Base-by-base conservation (phyloP, 345 rosid genomes). In the Eucalyptus viminalis region DNA sequence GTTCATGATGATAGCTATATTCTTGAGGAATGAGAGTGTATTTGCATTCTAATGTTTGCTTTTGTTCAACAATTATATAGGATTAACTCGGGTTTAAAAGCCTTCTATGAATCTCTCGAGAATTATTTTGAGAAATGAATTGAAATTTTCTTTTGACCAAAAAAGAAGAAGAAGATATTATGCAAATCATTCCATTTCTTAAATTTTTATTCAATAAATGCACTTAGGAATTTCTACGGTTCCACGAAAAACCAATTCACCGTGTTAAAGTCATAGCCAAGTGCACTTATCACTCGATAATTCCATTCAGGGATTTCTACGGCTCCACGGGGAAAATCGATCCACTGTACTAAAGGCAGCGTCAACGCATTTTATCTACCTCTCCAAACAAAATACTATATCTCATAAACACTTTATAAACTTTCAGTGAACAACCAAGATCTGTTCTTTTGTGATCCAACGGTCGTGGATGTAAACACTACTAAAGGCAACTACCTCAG, bases 221-320 rank as follows among this genome's bases (percentile, higher is more conserved):
- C 19, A 65, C 31, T n/a, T 31, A 14, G 1, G 76, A n/a, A 65
- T n/a, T 65, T 65, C 9, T n/a, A n/a, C 3, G 0, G 0, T n/a
- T 65, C 76, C 76, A n/a, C 0, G 21, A n/a, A 65, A 65, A n/a
- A 65, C 14, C 76, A n/a, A 65, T 65, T 8, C 69, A 6, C 15
- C 16, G 11, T 8, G 34, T n/a, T n/a, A 14, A n/a, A 65, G 37
- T 14, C 72, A 8, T 29, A 13, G 34, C 37, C 76, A 65, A n/a
- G 37, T 65, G 21, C 37, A 65, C 34, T 4, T n/a, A 14, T 65
- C 1, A 14, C 76, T 2, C 5, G 0, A 65, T 65, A 14, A 65
- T n/a, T 65, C 19, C 76, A 65, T 65, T 65, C 4, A 14, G 6
- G 10, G 11, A n/a, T 65, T 65, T 7, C 37, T n/a, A 14, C 4